Evolutionary conservation across 257 asterid genomes (phyloP).

Genomic region (Solanum dulcamara): DNA sequence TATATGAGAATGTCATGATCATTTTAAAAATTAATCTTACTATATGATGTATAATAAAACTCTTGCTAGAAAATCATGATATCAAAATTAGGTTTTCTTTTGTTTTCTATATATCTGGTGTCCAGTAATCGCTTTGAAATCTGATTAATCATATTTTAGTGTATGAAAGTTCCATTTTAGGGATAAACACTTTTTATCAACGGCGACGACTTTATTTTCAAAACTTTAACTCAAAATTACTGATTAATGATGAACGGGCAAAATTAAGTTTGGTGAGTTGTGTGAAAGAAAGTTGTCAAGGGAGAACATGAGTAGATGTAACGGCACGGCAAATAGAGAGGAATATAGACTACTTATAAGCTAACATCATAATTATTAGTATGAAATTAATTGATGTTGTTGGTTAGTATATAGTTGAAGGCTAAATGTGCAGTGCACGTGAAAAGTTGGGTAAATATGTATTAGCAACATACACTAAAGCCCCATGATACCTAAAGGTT

Average conservation of each 20-base stretch:
- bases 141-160: background rate
- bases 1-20: background rate
- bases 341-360: constrained; percentile 8
- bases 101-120: background rate
- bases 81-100: background rate
- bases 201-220: accelerated
- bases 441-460: constrained; percentile 19
- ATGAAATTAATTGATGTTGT: constrained; percentile 9
- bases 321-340: constrained; percentile 56
- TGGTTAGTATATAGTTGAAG: constrained; percentile 18
- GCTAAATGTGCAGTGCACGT: constrained; percentile 31
- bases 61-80: background rate
- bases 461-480: background rate
- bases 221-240: background rate
- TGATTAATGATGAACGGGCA: background rate
- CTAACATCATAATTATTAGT: constrained; percentile 4
- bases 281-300: background rate
- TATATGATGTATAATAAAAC: background rate
- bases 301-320: constrained; percentile 38
- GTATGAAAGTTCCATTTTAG: background rate
- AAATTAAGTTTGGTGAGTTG: background rate
- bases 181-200: background rate
- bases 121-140: background rate
- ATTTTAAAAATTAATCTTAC: background rate
- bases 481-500: background rate